Base-by-base conservation (phyloP, 305 asterid genomes). In the Solanum chacoense region DNA sequence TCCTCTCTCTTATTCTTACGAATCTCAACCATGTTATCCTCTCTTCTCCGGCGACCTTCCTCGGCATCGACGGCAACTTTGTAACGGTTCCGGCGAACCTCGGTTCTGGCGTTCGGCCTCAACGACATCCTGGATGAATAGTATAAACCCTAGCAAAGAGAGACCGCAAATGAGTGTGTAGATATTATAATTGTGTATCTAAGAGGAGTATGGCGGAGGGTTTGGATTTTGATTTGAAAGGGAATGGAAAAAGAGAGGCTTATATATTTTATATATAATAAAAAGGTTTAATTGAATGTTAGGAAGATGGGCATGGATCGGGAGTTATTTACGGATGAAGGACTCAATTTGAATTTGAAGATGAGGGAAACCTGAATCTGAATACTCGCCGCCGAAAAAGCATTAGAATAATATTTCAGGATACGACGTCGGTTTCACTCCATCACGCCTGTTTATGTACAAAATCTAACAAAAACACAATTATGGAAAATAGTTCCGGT, bases 11-110 rank as follows among this genome's bases (percentile, higher is more conserved):
- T 95, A 86, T 83, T 96, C 95, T 97, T 97, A 31, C 99, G 95
- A 90, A 96, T 94, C 96, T 97, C 99, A 35, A 97, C 98, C 98
- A 97, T 92, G 85, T 96, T 95, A 88, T 96, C 99, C 93, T 96
- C 99, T 88, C 98, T 94, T 78, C 98, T 92, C 22, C 99, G 94
- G 37, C 99, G 95, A 3, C 99, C 98, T 92, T 96, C 98, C 2
- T 96, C 99, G 45, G 98, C 98, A 89, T 96, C 98, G 11, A 97
- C 98, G 34, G 98, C 97, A 40, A 96, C 98, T 93, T 96, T 96
- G 91, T 97, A 97, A 91, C 94, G 89, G 94, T 94, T 95, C 84
- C 99, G 98, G 91, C 98, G 98, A 88, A 91, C 91, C 89, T 97
- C 98, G 5, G 90, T 91, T 89, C 94, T 93, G 5, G 97, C 90